Evolutionary conservation across 2,329 filamentous ascomycete genomes (phyloP).

Genomic region (Mycosphaerella arachidis): DNA sequence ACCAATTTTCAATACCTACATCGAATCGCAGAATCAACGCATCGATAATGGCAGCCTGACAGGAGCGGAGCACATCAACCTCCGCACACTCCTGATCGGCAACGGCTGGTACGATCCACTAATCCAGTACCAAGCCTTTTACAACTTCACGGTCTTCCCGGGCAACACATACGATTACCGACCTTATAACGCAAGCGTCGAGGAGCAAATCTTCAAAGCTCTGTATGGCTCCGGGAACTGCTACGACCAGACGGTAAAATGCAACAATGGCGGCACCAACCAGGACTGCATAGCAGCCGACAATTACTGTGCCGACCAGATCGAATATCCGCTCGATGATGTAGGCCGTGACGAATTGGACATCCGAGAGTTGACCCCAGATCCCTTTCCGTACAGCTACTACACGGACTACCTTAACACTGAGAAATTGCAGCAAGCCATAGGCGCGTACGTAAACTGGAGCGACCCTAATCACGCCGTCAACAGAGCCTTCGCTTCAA

Average conservation of each 20-base stretch:
- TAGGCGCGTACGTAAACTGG: slow-evolving; percentile 59
- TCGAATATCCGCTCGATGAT: slow-evolving; percentile 51
- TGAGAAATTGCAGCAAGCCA: slow-evolving; percentile 50
- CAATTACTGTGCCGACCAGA: slow-evolving; percentile 51
- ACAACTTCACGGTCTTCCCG: slow-evolving; percentile 54
- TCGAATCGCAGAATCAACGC: slow-evolving; percentile 30
- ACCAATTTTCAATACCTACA: slow-evolving; percentile 31
- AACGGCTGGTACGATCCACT: slow-evolving; percentile 57
- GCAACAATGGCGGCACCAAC: slow-evolving; percentile 49
- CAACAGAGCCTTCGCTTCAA: slow-evolving; percentile 41
- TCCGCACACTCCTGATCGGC: slow-evolving; percentile 33
- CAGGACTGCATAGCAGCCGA: slow-evolving; percentile 52
- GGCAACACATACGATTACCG: slow-evolving; percentile 55
- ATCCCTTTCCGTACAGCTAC: slow-evolving; percentile 53
- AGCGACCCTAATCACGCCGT: slow-evolving; percentile 44
- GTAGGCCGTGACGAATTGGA: slow-evolving; percentile 58
- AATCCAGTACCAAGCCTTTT: slow-evolving; percentile 54
- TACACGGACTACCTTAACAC: slow-evolving; percentile 57
- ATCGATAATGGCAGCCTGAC: slow-evolving; percentile 38
- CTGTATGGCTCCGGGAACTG: slow-evolving; percentile 60
- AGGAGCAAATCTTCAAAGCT: slow-evolving; percentile 54
- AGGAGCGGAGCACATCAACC: slow-evolving; percentile 32
- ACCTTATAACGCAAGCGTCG: slow-evolving; percentile 48
- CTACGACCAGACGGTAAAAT: slow-evolving; percentile 53
- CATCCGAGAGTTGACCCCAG: slow-evolving; percentile 51